Evolutionary conservation across 305 asterid genomes (phyloP).

Genomic region (Fraxinus nigra): DNA sequence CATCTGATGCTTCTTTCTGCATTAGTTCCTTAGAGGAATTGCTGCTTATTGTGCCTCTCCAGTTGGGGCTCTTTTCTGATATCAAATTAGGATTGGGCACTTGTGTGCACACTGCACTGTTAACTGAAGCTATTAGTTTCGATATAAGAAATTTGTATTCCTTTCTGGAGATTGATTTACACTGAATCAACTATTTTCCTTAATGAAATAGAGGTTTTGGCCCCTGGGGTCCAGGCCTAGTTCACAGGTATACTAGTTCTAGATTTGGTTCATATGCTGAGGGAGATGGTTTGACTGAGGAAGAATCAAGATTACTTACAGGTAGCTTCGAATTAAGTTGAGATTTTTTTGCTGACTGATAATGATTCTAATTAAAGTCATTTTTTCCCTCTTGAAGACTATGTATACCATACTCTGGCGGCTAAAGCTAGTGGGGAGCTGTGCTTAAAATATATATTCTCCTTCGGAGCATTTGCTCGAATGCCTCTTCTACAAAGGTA

Average conservation of each 20-base stretch:
- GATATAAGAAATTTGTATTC: neutral
- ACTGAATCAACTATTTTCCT: neutral
- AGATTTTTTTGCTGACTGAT: constrained; percentile 6
- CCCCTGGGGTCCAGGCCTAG: constrained; percentile 85
- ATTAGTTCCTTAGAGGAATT: neutral
- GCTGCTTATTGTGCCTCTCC: neutral
- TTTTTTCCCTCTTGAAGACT: constrained; percentile 42
- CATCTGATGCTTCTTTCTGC: neutral
- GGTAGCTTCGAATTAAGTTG: constrained; percentile 35
- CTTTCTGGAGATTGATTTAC: neutral
- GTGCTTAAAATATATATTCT: constrained; percentile 68
- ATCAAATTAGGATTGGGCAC: neutral
- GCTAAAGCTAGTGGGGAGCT: constrained; percentile 83
- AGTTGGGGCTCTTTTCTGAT: neutral
- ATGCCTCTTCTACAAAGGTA: constrained; percentile 67
- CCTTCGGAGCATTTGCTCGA: constrained; percentile 79
- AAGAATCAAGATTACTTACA: constrained; percentile 62
- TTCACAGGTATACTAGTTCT: constrained; percentile 67
- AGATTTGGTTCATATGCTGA: constrained; percentile 58
- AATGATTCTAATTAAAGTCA: constrained; percentile 17
- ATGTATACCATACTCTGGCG: constrained; percentile 68
- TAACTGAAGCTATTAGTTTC: neutral
- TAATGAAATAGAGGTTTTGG: constrained; percentile 67
- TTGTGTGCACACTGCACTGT: neutral
- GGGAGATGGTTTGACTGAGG: constrained; percentile 54